Base-by-base conservation (phyloP, 371 early-diverging fungal genomes). In the Conidiobolus incongruus region DNA sequence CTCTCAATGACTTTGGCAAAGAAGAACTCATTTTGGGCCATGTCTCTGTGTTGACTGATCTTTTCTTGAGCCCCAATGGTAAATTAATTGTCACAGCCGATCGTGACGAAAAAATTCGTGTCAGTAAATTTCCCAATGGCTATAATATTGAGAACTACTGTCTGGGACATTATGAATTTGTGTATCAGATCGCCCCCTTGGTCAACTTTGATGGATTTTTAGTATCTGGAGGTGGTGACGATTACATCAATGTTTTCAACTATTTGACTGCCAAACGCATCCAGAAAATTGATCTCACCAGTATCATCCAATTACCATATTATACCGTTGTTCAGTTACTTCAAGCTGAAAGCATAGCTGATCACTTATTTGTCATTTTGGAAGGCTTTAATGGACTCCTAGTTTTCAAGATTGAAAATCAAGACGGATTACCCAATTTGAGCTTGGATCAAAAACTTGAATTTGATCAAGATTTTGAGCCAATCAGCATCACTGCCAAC, bases 41-140 rank as follows among this genome's bases (percentile, higher is more conserved):
- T 75, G 37, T 60, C 66, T 34, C 26, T 4, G 26, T 26, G 4
- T 26, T 26, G 26, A 26, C 26, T 4, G 26, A 26, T 26, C 26
- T 26, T 26, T 26, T 26, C 26, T 26, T 26, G 3, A 26, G 26
- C 26, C 39, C 58, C 3, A 63, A 70, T 45, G 67, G 74, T 50
- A 71, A 67, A 49, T 72, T 62, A 33, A 52, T 93, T 16, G 57
- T 93, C 36, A 85, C 94, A 6, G 71, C 83, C 45, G 96, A 96
- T 59, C 81, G 96, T 32, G 96, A 96, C 61, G 92, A 94, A 47
- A 90, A 96, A 54, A 74, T 96, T 45, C 74, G 96, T 17, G 71
- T 93, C 31, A 82, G 84, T 47, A 63, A 62, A 33, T 93, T 73
- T 55, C 94, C 95, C 12, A 77, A 80, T 44, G 68, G 79, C 0